Evolutionary conservation across 352 stramenopile species (phyloP), one percentile per base, ranked within the genome.

Genomic region (Globisporangium viniferum): DNA sequence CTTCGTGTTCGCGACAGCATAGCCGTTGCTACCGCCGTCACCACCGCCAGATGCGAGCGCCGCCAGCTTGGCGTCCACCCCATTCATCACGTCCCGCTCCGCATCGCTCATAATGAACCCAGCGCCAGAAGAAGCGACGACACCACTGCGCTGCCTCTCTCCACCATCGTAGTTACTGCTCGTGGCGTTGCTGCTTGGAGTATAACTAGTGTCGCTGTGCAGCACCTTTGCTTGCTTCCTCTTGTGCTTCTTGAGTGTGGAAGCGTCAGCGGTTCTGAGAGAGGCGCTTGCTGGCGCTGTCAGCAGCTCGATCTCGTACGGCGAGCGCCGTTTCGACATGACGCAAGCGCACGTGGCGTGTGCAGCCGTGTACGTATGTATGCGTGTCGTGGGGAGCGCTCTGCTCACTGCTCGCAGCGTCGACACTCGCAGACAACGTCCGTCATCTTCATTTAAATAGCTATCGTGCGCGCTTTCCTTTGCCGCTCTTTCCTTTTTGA

Each of bases 281-380:
- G 15, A 14, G 27, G 12, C 46, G 46, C 55, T 59, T 31, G 46
- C 4, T 54, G 58, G 2, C 9, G 54, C 18, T 46, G 24, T 48
- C 41, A 15, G 29, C 48, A 27, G 51, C 29, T 80, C 64, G 10
- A 69, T 35, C 68, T 73, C 76, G 65, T 81, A 84, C 20, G 78
- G 76, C 57, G 78, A 84, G 22, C 78, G 73, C 64, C 82, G 79
- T 57, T 74, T 73, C 70, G 49, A 22, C 66, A 71, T 71, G n/a
- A 12, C 33, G 2, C 31, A 9, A 67, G 18, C 20, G 31, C 48
- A n/a, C 12, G 9, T 33, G 49, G 7, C 20, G 10, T 18, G 49
- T 33, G n/a, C 18, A 1, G 5, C 20, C 4, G 48, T 35, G 10
- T 58, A 14, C 18, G 27, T 36, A 12, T 35, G 5, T 58, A 9